Evolutionary conservation across 345 rosid genomes (phyloP).

Genomic region (Moringa oleifera): DNA sequence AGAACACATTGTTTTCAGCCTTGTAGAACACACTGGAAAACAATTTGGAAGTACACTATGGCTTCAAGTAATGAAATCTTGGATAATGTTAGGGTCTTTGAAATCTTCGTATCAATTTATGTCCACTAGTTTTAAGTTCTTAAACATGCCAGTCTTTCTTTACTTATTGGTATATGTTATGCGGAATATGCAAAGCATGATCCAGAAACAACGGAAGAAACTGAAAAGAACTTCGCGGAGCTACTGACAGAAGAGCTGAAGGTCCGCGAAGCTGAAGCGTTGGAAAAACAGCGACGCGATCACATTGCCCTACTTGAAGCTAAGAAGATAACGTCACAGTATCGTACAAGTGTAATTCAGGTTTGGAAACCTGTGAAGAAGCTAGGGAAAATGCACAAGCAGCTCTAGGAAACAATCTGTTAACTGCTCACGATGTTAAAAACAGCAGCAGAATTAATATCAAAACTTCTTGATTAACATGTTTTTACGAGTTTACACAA

Average conservation of each 20-base stretch:
- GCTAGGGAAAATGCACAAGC: slow-evolving; percentile 85
- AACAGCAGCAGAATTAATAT: too few relatives aligned
- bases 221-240: slow-evolving; percentile 75
- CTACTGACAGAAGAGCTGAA: slow-evolving; percentile 78
- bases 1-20: too few relatives aligned
- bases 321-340: slow-evolving; percentile 84
- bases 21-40: too few relatives aligned
- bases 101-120: too few relatives aligned
- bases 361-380: slow-evolving; percentile 98
- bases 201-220: slow-evolving; percentile 75
- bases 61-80: too few relatives aligned
- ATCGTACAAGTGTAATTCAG: slow-evolving; percentile 93
- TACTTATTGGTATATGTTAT: not conserved
- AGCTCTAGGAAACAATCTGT: too few relatives aligned
- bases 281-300: slow-evolving; percentile 69
- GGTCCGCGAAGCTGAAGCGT: slow-evolving; percentile 68
- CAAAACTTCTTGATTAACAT: too few relatives aligned
- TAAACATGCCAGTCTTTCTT: not conserved
- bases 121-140: not conserved
- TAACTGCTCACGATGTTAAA: too few relatives aligned
- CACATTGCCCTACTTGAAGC: slow-evolving; percentile 86
- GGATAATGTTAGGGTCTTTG: too few relatives aligned
- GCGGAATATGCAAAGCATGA: slow-evolving; percentile 85
- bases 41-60: too few relatives aligned
- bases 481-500: too few relatives aligned